Evolutionary conservation across 805 yeast species (phyloP), one percentile per base, ranked within the genome.

Genomic region (Kuraishia cidri): DNA sequence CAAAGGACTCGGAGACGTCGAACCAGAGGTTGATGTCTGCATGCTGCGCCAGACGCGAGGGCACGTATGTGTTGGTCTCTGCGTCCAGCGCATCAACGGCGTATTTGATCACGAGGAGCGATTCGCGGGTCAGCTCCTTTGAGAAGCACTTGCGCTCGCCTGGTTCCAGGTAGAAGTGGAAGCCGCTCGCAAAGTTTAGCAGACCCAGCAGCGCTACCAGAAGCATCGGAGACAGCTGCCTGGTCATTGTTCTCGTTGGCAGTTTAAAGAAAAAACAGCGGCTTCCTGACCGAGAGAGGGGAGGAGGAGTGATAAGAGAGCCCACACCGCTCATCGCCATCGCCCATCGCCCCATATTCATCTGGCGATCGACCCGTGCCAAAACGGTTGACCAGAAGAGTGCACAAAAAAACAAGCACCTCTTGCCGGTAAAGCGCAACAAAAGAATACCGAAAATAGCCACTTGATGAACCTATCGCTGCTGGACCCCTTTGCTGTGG

Each of bases 401-500:
- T n/a, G n/a, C n/a, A n/a, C n/a, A n/a, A n/a, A n/a, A n/a, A n/a
- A n/a, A n/a, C n/a, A n/a, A n/a, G n/a, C n/a, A n/a, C n/a, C n/a
- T n/a, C n/a, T n/a, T n/a, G n/a, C n/a, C n/a, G n/a, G n/a, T n/a
- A n/a, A n/a, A n/a, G n/a, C n/a, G n/a, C n/a, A n/a, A n/a, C n/a
- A n/a, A n/a, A n/a, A n/a, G n/a, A n/a, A n/a, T n/a, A n/a, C n/a
- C n/a, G n/a, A n/a, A n/a, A n/a, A n/a, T n/a, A n/a, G n/a, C n/a
- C n/a, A n/a, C n/a, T n/a, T n/a, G n/a, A 84, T 84, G 92, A 88
- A 88, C 53, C 62, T 87, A 22, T 66, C 92, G 7, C 65, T 90
- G 16, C 72, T 84, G 41, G 97, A 88, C 54, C 97, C 97, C 3
- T 85, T 86, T 53, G 75, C 90, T 2, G 87, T 90, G 15, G 79